These are phyloP conservation scores for Xylariaceae sp. DNA, from an alignment of 2,329 filamentous ascomycete species.

Conservation along the genomic window DNA sequence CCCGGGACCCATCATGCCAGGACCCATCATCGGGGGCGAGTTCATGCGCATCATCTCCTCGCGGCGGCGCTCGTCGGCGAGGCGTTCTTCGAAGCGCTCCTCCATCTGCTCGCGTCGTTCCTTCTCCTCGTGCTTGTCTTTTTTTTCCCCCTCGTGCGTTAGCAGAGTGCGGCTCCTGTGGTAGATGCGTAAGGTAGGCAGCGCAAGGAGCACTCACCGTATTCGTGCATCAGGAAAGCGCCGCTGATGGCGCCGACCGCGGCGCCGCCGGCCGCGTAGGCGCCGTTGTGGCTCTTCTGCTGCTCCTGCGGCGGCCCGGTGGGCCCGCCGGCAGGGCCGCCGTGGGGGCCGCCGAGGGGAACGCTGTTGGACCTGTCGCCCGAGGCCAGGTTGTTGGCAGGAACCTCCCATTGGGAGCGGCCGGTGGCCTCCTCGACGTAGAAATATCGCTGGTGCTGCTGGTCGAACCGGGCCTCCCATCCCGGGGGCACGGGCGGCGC, in stretches of 20 bases:
- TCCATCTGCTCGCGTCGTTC: too few relatives aligned
- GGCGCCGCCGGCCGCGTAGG: constrained; percentile 50
- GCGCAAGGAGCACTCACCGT: constrained; percentile 34
- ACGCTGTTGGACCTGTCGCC: constrained; percentile 4
- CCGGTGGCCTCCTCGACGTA: constrained; percentile 56
- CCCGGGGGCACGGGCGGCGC: constrained; percentile 49
- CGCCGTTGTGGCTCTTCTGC: constrained; percentile 42
- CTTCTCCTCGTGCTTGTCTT: too few relatives aligned
- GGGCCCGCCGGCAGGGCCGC: constrained; percentile 10
- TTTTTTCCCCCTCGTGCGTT: too few relatives aligned
- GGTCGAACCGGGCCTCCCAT: constrained; percentile 58
- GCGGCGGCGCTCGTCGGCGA: too few relatives aligned
- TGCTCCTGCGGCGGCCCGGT: constrained; percentile 29
- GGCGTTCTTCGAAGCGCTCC: too few relatives aligned
- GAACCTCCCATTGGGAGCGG: constrained; percentile 57
- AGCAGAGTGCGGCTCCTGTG: too few relatives aligned
- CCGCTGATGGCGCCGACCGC: constrained; percentile 50
- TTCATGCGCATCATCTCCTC: too few relatives aligned
- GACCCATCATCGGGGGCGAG: too few relatives aligned
- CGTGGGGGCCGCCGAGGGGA: constrained; percentile 5
- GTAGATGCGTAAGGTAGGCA: background rate
- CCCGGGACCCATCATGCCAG: too few relatives aligned
- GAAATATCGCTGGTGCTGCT: constrained; percentile 53
- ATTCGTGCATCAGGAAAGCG: constrained; percentile 46
- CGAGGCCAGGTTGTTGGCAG: constrained; percentile 27